Evolutionary conservation across 2,329 filamentous ascomycete genomes (phyloP).

Genomic region (Aspergillus ustus): DNA sequence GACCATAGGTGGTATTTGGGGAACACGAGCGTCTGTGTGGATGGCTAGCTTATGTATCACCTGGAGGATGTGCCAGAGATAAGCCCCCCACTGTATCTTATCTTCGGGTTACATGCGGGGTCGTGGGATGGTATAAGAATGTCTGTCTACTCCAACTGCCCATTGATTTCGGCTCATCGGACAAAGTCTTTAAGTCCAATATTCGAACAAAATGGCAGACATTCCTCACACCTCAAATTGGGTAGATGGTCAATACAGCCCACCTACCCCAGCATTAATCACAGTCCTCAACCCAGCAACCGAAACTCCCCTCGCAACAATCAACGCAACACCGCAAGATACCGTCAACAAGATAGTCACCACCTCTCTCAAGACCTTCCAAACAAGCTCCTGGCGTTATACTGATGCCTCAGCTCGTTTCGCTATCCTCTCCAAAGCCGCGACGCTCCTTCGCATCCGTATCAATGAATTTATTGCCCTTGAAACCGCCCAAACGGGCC

Average conservation of each 20-base stretch:
- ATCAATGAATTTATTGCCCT: constrained; percentile 64
- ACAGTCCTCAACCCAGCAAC: constrained; percentile 38
- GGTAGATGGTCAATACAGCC: constrained; percentile 32
- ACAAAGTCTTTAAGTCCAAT: background rate
- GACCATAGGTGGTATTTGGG: constrained; percentile 17
- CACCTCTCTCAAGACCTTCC: constrained; percentile 44
- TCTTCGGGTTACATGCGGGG: background rate
- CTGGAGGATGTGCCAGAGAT: background rate
- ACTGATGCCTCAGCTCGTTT: constrained; percentile 63
- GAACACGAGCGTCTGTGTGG: constrained; percentile 2
- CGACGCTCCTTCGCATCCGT: constrained; percentile 56
- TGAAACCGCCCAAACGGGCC: constrained; percentile 71
- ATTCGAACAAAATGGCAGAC: constrained; percentile 13
- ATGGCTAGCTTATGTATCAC: background rate
- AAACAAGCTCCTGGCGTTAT: constrained; percentile 61
- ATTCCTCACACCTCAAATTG: constrained; percentile 36
- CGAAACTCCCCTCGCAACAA: constrained; percentile 34
- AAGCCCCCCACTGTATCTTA: background rate
- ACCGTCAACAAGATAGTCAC: constrained; percentile 58
- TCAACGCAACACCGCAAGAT: constrained; percentile 62
- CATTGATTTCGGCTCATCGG: background rate
- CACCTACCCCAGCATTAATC: constrained; percentile 22
- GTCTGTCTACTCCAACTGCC: background rate
- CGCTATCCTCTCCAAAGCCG: constrained; percentile 65
- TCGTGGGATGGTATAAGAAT: background rate